phyloP scores from a whole-genome alignment of 2,329 filamentous ascomycete genomes.

The Colletotrichum sp. region DNA sequence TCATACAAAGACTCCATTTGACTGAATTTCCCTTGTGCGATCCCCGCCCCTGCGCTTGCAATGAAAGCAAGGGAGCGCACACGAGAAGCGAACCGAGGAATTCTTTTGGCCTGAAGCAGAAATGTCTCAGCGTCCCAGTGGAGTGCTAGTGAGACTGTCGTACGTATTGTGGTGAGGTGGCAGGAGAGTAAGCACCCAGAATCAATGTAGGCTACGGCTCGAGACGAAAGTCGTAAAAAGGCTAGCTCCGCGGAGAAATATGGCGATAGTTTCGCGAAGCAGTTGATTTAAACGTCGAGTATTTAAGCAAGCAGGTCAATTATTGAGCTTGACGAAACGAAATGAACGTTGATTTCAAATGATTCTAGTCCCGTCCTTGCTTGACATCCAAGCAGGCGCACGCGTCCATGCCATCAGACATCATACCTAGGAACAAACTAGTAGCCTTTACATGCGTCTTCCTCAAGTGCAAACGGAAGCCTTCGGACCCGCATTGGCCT shows the following conservation, averaged over 20 bases:
- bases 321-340: neutral
- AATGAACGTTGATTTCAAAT: neutral
- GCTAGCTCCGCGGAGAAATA: neutral
- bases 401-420: neutral
- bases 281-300: neutral
- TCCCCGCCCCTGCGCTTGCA: neutral
- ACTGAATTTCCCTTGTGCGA: neutral
- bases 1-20: neutral
- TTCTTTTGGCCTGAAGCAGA: neutral
- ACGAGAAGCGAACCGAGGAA: neutral
- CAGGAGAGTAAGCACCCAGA: neutral
- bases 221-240: neutral
- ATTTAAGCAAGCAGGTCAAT: neutral
- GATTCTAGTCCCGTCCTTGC: neutral
- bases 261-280: neutral
- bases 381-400: neutral
- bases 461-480: conserved; percentile 7
- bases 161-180: neutral
- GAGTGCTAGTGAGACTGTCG: neutral
- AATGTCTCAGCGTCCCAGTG: neutral
- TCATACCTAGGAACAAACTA: neutral
- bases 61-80: neutral
- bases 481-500: conserved; percentile 9
- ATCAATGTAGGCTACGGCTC: neutral
- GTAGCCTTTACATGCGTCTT: neutral